A percentile compares a stretch with the other conserved stretches of the same genome.
Evolutionary conservation across 768 basidiomycete genomes (phyloP).

Genomic region (Candolleomyces efflorescens): DNA sequence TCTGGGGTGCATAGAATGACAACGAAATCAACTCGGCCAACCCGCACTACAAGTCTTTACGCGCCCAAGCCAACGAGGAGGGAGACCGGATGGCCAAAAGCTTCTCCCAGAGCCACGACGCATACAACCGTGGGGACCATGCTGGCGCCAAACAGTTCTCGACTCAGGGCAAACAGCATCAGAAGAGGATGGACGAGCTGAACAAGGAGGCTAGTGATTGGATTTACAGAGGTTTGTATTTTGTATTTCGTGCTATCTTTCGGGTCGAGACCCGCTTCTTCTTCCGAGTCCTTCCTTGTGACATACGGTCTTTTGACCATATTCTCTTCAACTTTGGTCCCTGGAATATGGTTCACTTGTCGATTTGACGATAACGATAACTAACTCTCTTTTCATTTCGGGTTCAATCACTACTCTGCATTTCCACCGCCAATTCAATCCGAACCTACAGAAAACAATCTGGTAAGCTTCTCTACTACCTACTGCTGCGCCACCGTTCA

Average conservation of each 20-base stretch:
- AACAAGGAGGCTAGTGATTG: constrained; percentile 82
- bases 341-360: no score
- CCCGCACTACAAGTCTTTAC: constrained; percentile 62
- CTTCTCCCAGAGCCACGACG: constrained; percentile 71
- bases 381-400: background rate
- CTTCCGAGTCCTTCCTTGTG: no score
- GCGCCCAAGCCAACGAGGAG: constrained; percentile 72
- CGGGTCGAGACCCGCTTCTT: no score
- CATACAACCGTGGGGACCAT: constrained; percentile 70
- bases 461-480: constrained; percentile 33
- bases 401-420: no score
- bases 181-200: constrained; percentile 69
- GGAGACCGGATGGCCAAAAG: constrained; percentile 73
- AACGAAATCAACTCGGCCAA: constrained; percentile 67
- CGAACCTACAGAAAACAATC: constrained; percentile 1
- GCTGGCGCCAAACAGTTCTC: constrained; percentile 80
- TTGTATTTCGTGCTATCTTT: constrained; percentile 1
- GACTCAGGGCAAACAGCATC: constrained; percentile 74
- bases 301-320: no score
- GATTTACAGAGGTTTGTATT: constrained; percentile 67
- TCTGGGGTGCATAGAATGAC: constrained; percentile 33
- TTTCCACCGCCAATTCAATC: background rate
- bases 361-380: no score
- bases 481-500: background rate
- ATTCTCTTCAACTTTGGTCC: no score